phyloP scores from a whole-genome alignment of 2,329 filamentous ascomycete species.

The Madurella mycetomatis region DNA sequence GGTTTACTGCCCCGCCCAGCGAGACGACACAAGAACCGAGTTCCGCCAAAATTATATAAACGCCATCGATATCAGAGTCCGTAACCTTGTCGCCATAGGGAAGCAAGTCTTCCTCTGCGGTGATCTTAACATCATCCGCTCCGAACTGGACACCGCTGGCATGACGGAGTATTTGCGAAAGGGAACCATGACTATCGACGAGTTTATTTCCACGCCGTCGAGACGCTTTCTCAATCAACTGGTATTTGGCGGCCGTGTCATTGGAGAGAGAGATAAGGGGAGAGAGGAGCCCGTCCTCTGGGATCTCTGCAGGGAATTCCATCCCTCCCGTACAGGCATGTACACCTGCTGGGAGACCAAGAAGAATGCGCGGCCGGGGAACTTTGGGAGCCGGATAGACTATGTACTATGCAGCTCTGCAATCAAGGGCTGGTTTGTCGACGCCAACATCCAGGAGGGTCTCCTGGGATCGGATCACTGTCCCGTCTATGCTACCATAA shows the following conservation, averaged over 20 bases:
- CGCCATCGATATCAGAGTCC: conserved; percentile 74
- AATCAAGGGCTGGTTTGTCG: conserved; percentile 74
- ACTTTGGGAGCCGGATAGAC: conserved; percentile 89
- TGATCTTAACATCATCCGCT: conserved; percentile 75
- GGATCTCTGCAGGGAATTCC: conserved; percentile 79
- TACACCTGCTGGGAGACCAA: conserved; percentile 97
- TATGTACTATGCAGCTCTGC: conserved; percentile 80
- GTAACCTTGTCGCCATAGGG: conserved; percentile 74
- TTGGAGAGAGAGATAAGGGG: conserved; percentile 62
- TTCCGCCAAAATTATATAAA: conserved; percentile 78
- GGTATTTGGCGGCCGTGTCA: conserved; percentile 66
- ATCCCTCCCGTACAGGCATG: conserved; percentile 79
- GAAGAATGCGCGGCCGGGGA: conserved; percentile 91
- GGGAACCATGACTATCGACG: conserved; percentile 60
- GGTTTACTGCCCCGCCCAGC: conserved; percentile 85
- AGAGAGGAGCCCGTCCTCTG: conserved; percentile 69
- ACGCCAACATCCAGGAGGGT: conserved; percentile 86
- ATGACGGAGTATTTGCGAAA: conserved; percentile 68
- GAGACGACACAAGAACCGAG: conserved; percentile 76
- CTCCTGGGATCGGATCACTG: conserved; percentile 95
- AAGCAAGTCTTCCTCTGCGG: conserved; percentile 84
- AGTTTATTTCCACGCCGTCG: conserved; percentile 68
- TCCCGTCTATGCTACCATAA: conserved; percentile 76
- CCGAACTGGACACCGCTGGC: conserved; percentile 68
- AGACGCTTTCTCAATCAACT: conserved; percentile 81